Percentiles rank a stretch among this genome's conserved stretches.
phyloP scores from a whole-genome alignment of 2,329 filamentous ascomycete species.

The Magnaporthiopsis poae region DNA sequence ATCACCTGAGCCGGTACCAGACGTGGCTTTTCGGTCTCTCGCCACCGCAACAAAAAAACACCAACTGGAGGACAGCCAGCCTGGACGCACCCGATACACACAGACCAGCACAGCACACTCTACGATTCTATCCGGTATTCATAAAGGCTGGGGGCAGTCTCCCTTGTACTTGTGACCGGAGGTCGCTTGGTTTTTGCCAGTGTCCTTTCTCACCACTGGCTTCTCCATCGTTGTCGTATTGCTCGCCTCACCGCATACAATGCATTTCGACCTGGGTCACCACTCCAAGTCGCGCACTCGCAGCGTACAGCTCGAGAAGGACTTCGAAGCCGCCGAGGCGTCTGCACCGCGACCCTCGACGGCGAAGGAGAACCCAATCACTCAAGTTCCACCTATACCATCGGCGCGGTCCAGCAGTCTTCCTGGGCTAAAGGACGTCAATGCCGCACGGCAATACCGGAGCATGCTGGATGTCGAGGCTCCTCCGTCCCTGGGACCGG shows the following conservation, averaged over 20 bases:
- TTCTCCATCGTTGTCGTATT: neutral
- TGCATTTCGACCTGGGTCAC: constrained; percentile 32
- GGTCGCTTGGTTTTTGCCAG: no score
- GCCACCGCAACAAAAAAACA: neutral
- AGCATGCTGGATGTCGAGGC: constrained; percentile 47
- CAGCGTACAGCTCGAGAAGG: constrained; percentile 39
- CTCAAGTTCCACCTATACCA: constrained; percentile 17
- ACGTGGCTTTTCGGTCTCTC: neutral
- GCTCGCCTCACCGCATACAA: constrained; percentile 10
- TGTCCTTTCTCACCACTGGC: neutral
- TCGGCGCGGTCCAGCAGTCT: constrained; percentile 26
- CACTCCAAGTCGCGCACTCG: constrained; percentile 36
- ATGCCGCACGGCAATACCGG: constrained; percentile 29
- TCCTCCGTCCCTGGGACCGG: constrained; percentile 33
- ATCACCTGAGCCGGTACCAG: neutral
- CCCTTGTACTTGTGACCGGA: constrained; percentile 1
- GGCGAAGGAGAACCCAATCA: constrained; percentile 13
- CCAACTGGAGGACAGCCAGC: constrained; percentile 11
- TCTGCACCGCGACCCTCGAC: constrained; percentile 12
- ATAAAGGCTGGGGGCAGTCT: constrained; percentile 18
- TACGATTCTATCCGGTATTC: constrained; percentile 8
- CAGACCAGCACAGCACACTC: neutral
- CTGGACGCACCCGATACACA: neutral
- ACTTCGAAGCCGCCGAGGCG: constrained; percentile 12
- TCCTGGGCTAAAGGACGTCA: constrained; percentile 24